These are phyloP conservation scores for Wickerhamomyces sp. DNA, from an alignment of 1,139 yeast species.

Conservation along the genomic window DNA sequence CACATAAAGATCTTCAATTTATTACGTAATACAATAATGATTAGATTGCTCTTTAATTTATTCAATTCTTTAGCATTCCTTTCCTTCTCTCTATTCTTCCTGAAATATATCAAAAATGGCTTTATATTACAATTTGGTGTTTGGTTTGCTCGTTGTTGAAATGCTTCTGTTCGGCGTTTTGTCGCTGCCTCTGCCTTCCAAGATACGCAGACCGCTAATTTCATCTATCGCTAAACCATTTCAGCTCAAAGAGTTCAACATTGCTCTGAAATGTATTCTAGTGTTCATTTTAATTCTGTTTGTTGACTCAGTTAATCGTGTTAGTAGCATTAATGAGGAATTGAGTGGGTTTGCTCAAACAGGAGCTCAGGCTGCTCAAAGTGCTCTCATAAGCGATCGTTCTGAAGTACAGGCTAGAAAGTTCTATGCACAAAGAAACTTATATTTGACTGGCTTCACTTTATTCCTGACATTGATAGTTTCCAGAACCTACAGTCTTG, in stretches of 20 bases:
- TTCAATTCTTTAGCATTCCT: no score
- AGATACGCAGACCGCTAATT: conserved; percentile 64
- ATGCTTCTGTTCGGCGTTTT: conserved; percentile 77
- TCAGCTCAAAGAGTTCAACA: conserved; percentile 64
- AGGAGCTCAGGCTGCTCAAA: conserved; percentile 19
- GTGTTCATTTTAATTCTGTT: conserved; percentile 83
- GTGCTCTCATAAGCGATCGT: conserved; percentile 41
- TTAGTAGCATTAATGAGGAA: conserved; percentile 66
- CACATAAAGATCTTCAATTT: no score
- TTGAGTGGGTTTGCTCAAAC: conserved; percentile 28
- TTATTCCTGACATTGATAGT: conserved; percentile 83
- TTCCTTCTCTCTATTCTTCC: no score
- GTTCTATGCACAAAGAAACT: conserved; percentile 94
- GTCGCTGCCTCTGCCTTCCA: conserved; percentile 83
- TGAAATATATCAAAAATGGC: no score
- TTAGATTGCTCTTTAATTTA: no score
- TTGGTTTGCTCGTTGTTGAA: conserved; percentile 69
- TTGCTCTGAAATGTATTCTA: conserved; percentile 76
- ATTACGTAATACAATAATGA: no score
- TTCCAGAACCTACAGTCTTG: conserved; percentile 81
- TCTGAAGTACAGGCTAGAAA: conserved; percentile 84
- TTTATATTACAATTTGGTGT: conserved; percentile 69
- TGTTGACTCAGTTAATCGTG: conserved; percentile 84
- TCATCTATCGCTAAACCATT: conserved; percentile 64
- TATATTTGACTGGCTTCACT: conserved; percentile 95